A percentile compares a stretch with the other conserved stretches of the same genome.
Evolutionary conservation across 805 yeast species (phyloP).

Genomic region (Yarrowia hollandica): DNA sequence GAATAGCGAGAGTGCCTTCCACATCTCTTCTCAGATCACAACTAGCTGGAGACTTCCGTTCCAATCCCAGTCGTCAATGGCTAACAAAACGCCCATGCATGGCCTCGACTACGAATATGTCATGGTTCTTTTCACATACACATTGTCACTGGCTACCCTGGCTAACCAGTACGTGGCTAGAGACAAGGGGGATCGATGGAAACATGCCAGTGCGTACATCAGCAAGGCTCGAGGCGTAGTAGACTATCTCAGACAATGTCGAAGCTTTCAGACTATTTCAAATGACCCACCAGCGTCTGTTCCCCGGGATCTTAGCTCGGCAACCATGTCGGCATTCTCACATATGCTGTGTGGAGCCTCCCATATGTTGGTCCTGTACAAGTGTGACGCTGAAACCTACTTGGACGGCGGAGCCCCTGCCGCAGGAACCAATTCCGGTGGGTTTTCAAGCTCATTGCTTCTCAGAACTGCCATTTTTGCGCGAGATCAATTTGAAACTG

Average conservation of each 20-base stretch:
- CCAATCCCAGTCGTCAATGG: constrained; percentile 29
- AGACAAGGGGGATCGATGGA: constrained; percentile 32
- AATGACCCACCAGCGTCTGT: constrained; percentile 33
- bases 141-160: constrained; percentile 32
- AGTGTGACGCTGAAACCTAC: constrained; percentile 33
- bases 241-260: constrained; percentile 33
- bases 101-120: constrained; percentile 35
- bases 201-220: constrained; percentile 38
- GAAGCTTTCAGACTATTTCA: constrained; percentile 30
- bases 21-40: constrained; percentile 21
- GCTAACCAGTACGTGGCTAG: constrained; percentile 31
- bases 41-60: constrained; percentile 38
- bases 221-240: constrained; percentile 36
- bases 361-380: constrained; percentile 38
- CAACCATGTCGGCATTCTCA: constrained; percentile 32
- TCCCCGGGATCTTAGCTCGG: constrained; percentile 34
- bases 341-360: constrained; percentile 37
- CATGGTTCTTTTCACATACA: constrained; percentile 35
- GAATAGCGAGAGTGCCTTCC: constrained; percentile 31
- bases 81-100: constrained; percentile 29
- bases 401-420: constrained; percentile 10
- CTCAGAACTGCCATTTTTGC: constrained; percentile 41
- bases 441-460: constrained; percentile 33
- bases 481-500: constrained; percentile 38
- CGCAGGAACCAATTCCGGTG: not conserved